A percentile compares a stretch with the other conserved stretches of the same genome.
These are phyloP conservation scores for Russula sp. DNA, from an alignment of 768 basidiomycete genomes.

Conservation along the genomic window DNA sequence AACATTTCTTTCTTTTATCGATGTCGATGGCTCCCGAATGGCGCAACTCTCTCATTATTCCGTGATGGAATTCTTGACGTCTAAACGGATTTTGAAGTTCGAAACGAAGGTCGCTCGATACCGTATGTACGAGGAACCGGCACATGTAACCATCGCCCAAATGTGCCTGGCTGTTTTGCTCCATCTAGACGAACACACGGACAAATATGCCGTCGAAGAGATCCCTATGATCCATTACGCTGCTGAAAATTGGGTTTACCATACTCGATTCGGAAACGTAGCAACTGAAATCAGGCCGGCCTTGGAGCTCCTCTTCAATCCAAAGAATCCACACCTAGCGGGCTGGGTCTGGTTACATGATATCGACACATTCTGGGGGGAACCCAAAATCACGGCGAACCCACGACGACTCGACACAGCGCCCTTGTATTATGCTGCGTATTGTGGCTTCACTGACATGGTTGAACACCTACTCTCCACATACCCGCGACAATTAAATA, in stretches of 20 bases:
- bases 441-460: slow-evolving; percentile 5
- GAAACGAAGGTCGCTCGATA: slow-evolving; percentile 13
- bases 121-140: slow-evolving; percentile 2
- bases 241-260: slow-evolving; percentile 17
- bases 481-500: slow-evolving; percentile 12
- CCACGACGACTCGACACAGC: slow-evolving; percentile 10
- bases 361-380: slow-evolving; percentile 9
- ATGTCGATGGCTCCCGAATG: slow-evolving; percentile 12
- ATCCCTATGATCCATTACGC: slow-evolving; percentile 21
- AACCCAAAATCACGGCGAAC: slow-evolving; percentile 4
- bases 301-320: slow-evolving; percentile 12
- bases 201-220: slow-evolving; percentile 1
- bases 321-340: slow-evolving; percentile 16
- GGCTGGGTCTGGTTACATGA: slow-evolving; percentile 23
- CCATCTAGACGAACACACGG: slow-evolving; percentile 4
- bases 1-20: slow-evolving; percentile 15
- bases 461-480: slow-evolving; percentile 6
- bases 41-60: slow-evolving; percentile 16
- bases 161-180: slow-evolving; percentile 20
- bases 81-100: slow-evolving; percentile 9
- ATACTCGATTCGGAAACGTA: slow-evolving; percentile 17
- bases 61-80: slow-evolving; percentile 17
- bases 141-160: slow-evolving; percentile 13
- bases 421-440: slow-evolving; percentile 17
- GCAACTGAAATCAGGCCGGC: slow-evolving; percentile 2